A percentile compares a stretch with the other conserved stretches of the same genome.
Conservation (phyloP, 768 basidiomycete genomes). For the Kwoniella sp. region DNA sequence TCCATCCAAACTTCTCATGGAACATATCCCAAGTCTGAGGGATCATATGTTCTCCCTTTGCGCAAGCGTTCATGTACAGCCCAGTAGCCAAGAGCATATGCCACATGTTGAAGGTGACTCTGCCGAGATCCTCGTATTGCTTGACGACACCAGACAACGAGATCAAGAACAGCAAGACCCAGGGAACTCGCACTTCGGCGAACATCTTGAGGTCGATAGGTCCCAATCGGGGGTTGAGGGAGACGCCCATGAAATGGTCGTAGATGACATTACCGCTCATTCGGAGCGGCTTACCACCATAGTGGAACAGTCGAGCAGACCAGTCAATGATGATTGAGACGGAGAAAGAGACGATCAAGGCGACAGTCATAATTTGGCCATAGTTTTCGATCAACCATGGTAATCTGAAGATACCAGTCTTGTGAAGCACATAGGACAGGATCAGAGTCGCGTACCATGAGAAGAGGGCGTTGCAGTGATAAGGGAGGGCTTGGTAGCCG, state of each 20-base stretch:
- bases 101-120: slow-evolving; percentile 92
- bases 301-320: slow-evolving; percentile 66
- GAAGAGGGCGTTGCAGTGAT: slow-evolving; percentile 92
- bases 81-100: slow-evolving; percentile 96
- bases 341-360: slow-evolving; percentile 85
- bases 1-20: slow-evolving; percentile 92
- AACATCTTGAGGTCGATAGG: slow-evolving; percentile 97
- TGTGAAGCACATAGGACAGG: slow-evolving; percentile 74
- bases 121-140: slow-evolving; percentile 89
- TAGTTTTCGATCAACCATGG: slow-evolving; percentile 95
- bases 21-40: slow-evolving; percentile 87
- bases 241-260: slow-evolving; percentile 95
- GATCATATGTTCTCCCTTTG: slow-evolving; percentile 68
- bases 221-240: slow-evolving; percentile 89
- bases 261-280: slow-evolving; percentile 96
- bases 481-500: slow-evolving; percentile 85
- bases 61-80: slow-evolving; percentile 95
- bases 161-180: slow-evolving; percentile 93
- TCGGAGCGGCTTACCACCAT: slow-evolving; percentile 72
- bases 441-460: slow-evolving; percentile 81
- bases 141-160: slow-evolving; percentile 90
- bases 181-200: slow-evolving; percentile 94
- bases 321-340: slow-evolving; percentile 81
- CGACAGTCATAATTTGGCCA: slow-evolving; percentile 91
- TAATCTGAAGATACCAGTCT: slow-evolving; percentile 79